A percentile compares a stretch with the other conserved stretches of the same genome.
Evolutionary conservation across 768 basidiomycete genomes (phyloP).

Genomic region (Tulasnella sp.): DNA sequence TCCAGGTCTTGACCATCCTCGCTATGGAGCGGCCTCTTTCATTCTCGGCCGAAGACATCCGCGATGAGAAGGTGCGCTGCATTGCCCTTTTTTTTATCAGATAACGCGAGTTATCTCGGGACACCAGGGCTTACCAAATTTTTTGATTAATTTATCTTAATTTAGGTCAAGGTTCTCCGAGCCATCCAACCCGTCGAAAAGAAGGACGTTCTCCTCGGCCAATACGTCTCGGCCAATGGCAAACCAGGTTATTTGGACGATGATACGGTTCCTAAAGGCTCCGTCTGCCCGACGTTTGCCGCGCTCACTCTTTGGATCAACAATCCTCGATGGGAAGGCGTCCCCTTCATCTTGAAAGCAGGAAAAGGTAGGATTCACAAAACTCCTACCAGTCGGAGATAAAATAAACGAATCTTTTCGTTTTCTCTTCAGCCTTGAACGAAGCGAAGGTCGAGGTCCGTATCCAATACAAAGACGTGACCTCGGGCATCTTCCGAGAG

Average conservation of each 20-base stretch:
- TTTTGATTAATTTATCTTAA: not conserved
- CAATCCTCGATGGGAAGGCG: slow-evolving; percentile 97
- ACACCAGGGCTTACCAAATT: slow-evolving; percentile 12
- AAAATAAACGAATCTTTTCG: not conserved
- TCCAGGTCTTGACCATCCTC: slow-evolving; percentile 92
- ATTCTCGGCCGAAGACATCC: slow-evolving; percentile 95
- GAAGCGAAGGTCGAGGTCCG: slow-evolving; percentile 99
- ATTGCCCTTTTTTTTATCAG: slow-evolving; percentile 31
- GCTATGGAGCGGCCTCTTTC: slow-evolving; percentile 99
- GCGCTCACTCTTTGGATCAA: slow-evolving; percentile 89
- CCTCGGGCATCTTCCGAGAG: slow-evolving; percentile 94
- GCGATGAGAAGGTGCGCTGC: slow-evolving; percentile 87
- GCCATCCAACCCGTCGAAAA: slow-evolving; percentile 80
- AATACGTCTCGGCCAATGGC: slow-evolving; percentile 84
- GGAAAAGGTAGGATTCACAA: slow-evolving; percentile 77
- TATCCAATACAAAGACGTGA: slow-evolving; percentile 97
- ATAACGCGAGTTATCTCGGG: not conserved
- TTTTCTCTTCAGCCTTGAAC: slow-evolving; percentile 68
- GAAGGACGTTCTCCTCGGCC: slow-evolving; percentile 86
- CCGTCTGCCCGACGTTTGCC: slow-evolving; percentile 93
- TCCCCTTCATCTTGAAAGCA: slow-evolving; percentile 97
- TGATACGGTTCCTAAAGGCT: slow-evolving; percentile 88
- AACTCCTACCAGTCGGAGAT: slow-evolving; percentile 16
- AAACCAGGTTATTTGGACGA: slow-evolving; percentile 99
- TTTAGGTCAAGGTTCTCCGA: slow-evolving; percentile 93